Conservation (phyloP, 306 rosid genomes). For the Cucurbita moschata region DNA sequence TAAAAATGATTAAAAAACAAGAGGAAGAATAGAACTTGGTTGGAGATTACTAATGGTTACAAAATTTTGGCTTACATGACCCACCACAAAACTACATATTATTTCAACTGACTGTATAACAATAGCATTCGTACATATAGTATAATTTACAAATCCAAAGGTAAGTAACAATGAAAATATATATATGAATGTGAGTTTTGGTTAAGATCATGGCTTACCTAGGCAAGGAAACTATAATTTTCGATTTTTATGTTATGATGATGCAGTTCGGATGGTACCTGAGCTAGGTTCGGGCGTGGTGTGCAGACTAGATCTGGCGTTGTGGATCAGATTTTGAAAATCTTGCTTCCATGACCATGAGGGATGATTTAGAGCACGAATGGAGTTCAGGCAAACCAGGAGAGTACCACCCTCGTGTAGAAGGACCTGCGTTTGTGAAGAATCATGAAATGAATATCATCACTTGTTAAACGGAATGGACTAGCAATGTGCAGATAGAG, state of each 20-base stretch:
- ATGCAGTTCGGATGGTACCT: conserved; percentile 18
- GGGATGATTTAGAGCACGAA: conserved; percentile 73
- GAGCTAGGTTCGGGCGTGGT: conserved; percentile 12
- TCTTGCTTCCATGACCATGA: conserved; percentile 86
- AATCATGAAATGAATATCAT: neutral
- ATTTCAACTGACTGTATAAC: neutral
- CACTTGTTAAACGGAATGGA: neutral
- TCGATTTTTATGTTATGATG: conserved; percentile 17
- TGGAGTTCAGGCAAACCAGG: conserved; percentile 83
- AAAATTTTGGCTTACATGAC: no score
- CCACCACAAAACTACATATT: no score
- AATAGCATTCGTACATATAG: neutral
- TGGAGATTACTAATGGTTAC: no score
- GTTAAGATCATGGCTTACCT: neutral
- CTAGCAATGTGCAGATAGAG: neutral
- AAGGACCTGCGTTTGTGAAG: conserved; percentile 54
- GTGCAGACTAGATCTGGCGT: conserved; percentile 30
- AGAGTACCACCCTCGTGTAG: conserved; percentile 95
- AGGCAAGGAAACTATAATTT: neutral
- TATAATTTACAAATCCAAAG: neutral
- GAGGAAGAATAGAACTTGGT: no score
- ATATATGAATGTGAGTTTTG: neutral
- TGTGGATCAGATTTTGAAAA: conserved; percentile 16
- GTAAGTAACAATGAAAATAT: neutral
- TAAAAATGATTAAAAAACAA: no score